Evolutionary conservation across 257 asterid genomes (phyloP).

Genomic region (Petunia axillaris): DNA sequence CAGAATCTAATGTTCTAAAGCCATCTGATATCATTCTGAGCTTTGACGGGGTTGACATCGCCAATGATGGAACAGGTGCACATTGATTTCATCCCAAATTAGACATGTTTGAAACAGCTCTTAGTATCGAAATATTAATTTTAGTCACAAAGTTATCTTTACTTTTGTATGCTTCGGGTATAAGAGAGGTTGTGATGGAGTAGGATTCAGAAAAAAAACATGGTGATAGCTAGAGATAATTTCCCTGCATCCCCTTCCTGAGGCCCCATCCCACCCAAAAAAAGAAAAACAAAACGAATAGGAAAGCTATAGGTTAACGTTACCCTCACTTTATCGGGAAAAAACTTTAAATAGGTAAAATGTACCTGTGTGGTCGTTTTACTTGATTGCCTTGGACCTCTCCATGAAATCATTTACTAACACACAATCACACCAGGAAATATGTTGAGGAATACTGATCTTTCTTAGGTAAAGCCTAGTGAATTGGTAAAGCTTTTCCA

Average conservation of each 20-base stretch:
- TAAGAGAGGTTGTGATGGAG: neutral
- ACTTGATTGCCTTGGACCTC: too few relatives aligned
- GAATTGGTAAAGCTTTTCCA: too few relatives aligned
- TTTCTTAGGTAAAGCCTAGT: too few relatives aligned
- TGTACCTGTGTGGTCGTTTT: too few relatives aligned
- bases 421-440: too few relatives aligned
- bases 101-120: neutral
- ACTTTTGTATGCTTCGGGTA: neutral
- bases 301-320: too few relatives aligned
- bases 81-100: conserved; percentile 11
- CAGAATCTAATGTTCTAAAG: conserved; percentile 32
- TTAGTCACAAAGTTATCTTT: neutral
- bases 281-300: neutral
- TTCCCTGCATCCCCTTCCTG: too few relatives aligned
- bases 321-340: too few relatives aligned
- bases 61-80: conserved; percentile 42
- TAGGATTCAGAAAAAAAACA: neutral
- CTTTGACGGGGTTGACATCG: conserved; percentile 39
- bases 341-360: too few relatives aligned
- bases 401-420: too few relatives aligned
- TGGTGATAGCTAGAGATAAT: neutral
- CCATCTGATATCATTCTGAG: conserved; percentile 36
- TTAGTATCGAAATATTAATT: neutral
- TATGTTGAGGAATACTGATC: too few relatives aligned
- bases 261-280: too few relatives aligned